These are phyloP conservation scores for Paragyromitra xinjiangensis DNA, from an alignment of 495 filamentous ascomycete genomes.

Conservation along the genomic window DNA sequence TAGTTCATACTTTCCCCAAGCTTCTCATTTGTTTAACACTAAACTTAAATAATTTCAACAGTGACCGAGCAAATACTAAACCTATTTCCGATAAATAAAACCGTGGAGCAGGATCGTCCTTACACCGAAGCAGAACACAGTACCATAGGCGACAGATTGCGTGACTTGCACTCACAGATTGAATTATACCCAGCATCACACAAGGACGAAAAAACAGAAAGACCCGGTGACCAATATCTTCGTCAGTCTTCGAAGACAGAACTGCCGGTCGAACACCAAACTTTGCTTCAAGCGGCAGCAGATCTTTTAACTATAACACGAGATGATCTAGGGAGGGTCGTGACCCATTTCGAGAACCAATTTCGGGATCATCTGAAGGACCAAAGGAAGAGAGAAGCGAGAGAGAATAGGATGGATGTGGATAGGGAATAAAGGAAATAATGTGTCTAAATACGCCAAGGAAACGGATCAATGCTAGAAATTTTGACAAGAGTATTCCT, in stretches of 20 bases:
- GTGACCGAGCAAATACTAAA: slow-evolving; percentile 60
- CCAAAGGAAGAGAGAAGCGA: slow-evolving; percentile 57
- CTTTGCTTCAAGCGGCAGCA: slow-evolving; percentile 56
- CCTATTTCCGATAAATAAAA: slow-evolving; percentile 60
- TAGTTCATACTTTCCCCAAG: background rate
- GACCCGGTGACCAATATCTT: slow-evolving; percentile 56
- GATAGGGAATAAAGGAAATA: slow-evolving; percentile 44
- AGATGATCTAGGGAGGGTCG: slow-evolving; percentile 63
- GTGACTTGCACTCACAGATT: slow-evolving; percentile 56
- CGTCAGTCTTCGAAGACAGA: slow-evolving; percentile 45
- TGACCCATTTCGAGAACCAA: slow-evolving; percentile 66
- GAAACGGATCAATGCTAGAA: slow-evolving; percentile 11
- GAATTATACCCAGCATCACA: slow-evolving; percentile 53
- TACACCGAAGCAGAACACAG: slow-evolving; percentile 35
- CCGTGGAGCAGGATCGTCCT: slow-evolving; percentile 27
- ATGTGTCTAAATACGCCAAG: slow-evolving; percentile 1
- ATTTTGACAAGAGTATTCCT: slow-evolving; percentile 2
- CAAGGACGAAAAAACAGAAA: slow-evolving; percentile 38
- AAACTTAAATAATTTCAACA: slow-evolving; percentile 23
- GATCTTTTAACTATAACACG: slow-evolving; percentile 59
- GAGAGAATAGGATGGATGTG: slow-evolving; percentile 52
- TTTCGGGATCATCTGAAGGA: slow-evolving; percentile 60
- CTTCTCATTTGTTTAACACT: slow-evolving; percentile 2
- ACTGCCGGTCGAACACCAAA: slow-evolving; percentile 49
- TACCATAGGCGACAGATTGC: slow-evolving; percentile 35